Evolutionary conservation across 1,284 basidiomycete species (phyloP), one percentile per base, ranked within the genome.

Genomic region (Sphagnurus paluster): DNA sequence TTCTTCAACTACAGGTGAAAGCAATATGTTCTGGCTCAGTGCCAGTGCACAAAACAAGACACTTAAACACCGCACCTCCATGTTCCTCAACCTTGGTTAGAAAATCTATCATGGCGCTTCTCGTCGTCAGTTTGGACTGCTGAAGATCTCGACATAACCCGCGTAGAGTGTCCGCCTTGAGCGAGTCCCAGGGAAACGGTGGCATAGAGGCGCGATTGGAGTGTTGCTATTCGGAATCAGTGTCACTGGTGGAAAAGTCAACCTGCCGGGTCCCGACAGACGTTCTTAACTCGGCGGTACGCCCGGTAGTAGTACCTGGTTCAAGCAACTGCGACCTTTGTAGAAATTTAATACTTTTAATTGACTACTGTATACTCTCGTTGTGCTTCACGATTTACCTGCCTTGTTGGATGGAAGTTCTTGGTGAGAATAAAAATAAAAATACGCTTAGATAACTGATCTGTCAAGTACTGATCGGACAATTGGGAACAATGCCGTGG

Each of bases 121-220:
- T 52, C 24, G 48, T 37, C 11, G 26, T 3, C 8, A 11, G 5
- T 14, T 36, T 14, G 20, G 42, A 19, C 8, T 46, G 32, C 5
- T 58, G 57, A 10, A 63, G 39, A 35, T 63, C 61, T 17, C 50
- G 44, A 42, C 57, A 60, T 24, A 63, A 23, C 4, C 30, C 19
- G 21, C 60, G 58, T 23, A 63, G 46, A 24, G 53, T 61, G 25
- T 53, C 54, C 11, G 58, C 59, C 46, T 55, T 61, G 13, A 63
- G 17, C 13, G 32, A 37, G 32, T 56, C 51, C 56, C 58, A 61
- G 14, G 61, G 61, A 46, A 58, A 59, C 16, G 25, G 14, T 11
- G 21, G 13, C 38, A 39, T 39, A 17, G 9, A 19, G 13, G 24
- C 9, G 17, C 13, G 4, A n/a, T 8, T 10, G 16, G 25, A 11